phyloP scores from a whole-genome alignment of 169 alveolate genomes.

The Cryptosporidium ubiquitum region DNA sequence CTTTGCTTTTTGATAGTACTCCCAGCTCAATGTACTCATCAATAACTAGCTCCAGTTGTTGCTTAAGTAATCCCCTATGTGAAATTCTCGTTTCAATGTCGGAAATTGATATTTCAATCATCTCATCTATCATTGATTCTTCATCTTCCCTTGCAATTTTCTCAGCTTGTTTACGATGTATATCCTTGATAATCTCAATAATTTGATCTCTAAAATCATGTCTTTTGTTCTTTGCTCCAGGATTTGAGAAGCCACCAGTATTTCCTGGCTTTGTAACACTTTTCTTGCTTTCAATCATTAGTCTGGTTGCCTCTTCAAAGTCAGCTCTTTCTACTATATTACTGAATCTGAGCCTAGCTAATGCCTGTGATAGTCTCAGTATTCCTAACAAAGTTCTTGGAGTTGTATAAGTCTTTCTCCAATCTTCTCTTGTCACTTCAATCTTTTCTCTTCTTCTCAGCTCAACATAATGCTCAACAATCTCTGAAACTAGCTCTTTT shows the following conservation, averaged over 20 bases:
- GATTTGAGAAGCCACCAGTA: slow-evolving; percentile 32
- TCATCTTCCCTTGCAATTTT: slow-evolving; percentile 81
- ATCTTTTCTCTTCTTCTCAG: slow-evolving; percentile 82
- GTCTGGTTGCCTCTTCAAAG: slow-evolving; percentile 95
- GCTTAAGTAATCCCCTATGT: slow-evolving; percentile 54
- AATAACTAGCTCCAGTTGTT: slow-evolving; percentile 75
- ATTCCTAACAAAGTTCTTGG: slow-evolving; percentile 97
- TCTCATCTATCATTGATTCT: slow-evolving; percentile 75
- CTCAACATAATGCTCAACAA: slow-evolving; percentile 85
- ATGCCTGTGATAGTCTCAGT: slow-evolving; percentile 92
- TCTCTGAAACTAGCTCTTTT: slow-evolving; percentile 84
- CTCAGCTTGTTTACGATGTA: slow-evolving; percentile 83
- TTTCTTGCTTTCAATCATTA: slow-evolving; percentile 89
- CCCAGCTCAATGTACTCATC: slow-evolving; percentile 84
- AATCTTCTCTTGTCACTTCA: slow-evolving; percentile 82
- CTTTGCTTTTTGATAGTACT: slow-evolving; percentile 78
- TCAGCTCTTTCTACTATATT: slow-evolving; percentile 90
- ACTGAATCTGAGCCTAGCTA: slow-evolving; percentile 93
- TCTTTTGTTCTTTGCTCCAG: slow-evolving; percentile 77
- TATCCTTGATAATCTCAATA: slow-evolving; percentile 82
- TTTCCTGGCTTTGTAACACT: slow-evolving; percentile 84
- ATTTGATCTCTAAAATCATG: slow-evolving; percentile 82
- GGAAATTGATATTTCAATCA: slow-evolving; percentile 77
- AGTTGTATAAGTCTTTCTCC: slow-evolving; percentile 92
- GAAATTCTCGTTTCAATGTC: slow-evolving; percentile 46